Evolutionary conservation across 2,329 filamentous ascomycete species (phyloP), one percentile per base, ranked within the genome.

Genomic region (Aspergillus fructus): DNA sequence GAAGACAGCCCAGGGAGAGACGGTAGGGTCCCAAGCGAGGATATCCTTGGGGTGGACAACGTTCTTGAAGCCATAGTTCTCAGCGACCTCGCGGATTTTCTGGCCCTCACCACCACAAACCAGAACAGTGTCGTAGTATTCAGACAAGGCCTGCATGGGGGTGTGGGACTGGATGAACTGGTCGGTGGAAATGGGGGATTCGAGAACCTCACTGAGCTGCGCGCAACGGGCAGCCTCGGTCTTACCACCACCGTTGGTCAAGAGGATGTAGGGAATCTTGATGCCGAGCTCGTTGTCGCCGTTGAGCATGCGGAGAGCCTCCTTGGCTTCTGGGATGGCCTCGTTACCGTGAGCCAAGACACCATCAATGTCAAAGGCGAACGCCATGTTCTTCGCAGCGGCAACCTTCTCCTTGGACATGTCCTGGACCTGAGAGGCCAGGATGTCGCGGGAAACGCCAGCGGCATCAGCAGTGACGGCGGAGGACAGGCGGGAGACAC

Each of bases 121-220:
- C 3, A 91, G 81, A 37, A 91, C 88, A 3, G 88, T 90, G 66
- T 85, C 83, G 79, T 90, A 91, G 81, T 91, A 91, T 73, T 90
- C 87, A 21, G 88, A 78, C 66, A 91, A 76, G 46, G 88, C 89
- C 58, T 87, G 86, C 89, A 91, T 91, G 64, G 88, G 88, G 4
- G 87, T 90, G 79, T 90, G 88, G 1, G 85, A 88, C 74, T 90
- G 88, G 70, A 90, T 90, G 79, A 91, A 91, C 71, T 90, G 88
- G 58, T 89, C 86, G 39, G 84, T 88, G 51, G 79, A 83, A 72
- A 90, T 84, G 52, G 85, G 85, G 67, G 82, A 82, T 58, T 83
- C 75, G 46, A 90, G 80, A 61, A 91, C 89, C 70, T 84, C 83
- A 62, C 83, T 81, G 17, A 90, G 82, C 74, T 90, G 87, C 58